A percentile compares a stretch with the other conserved stretches of the same genome.
Evolutionary conservation across 2,329 filamentous ascomycete species (phyloP).

Genomic region (Ophiostoma triangulosporum): DNA sequence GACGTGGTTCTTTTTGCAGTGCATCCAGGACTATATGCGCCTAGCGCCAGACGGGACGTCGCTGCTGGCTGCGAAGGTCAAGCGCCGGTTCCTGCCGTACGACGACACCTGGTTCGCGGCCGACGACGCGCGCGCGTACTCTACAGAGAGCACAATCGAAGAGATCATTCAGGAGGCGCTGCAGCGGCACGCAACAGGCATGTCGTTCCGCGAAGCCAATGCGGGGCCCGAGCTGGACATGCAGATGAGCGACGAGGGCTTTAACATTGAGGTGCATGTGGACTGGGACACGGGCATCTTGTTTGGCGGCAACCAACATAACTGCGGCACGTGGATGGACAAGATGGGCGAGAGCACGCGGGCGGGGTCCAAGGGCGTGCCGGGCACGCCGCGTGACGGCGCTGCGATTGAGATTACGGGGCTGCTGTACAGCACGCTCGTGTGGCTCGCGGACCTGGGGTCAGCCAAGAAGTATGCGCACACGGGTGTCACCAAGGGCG

Average conservation of each 20-base stretch:
- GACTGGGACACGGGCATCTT: slow-evolving; percentile 88
- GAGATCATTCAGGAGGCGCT: slow-evolving; percentile 89
- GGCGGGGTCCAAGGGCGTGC: slow-evolving; percentile 82
- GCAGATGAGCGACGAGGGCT: slow-evolving; percentile 87
- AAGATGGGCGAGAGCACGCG: slow-evolving; percentile 98
- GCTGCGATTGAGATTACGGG: slow-evolving; percentile 93
- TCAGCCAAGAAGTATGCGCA: slow-evolving; percentile 58
- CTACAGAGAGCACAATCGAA: slow-evolving; percentile 64
- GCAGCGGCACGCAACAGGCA: slow-evolving; percentile 77
- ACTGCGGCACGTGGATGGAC: slow-evolving; percentile 99
- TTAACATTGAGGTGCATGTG: slow-evolving; percentile 79
- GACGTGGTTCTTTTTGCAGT: slow-evolving; percentile 95
- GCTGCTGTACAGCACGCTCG: slow-evolving; percentile 76
- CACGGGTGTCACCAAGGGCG: slow-evolving; percentile 53
- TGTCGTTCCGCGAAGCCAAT: slow-evolving; percentile 90
- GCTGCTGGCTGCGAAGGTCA: slow-evolving; percentile 63
- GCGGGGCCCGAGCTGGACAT: slow-evolving; percentile 77
- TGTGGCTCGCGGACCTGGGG: slow-evolving; percentile 61
- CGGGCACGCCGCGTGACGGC: slow-evolving; percentile 91
- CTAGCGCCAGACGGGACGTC: slow-evolving; percentile 64
- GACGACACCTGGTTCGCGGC: slow-evolving; percentile 88
- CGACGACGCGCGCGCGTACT: slow-evolving; percentile 76
- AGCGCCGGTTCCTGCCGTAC: slow-evolving; percentile 81
- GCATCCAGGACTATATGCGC: slow-evolving; percentile 82
- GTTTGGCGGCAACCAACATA: slow-evolving; percentile 84